Evolutionary conservation across 768 basidiomycete genomes (phyloP).

Genomic region (Mycena capillaripes): DNA sequence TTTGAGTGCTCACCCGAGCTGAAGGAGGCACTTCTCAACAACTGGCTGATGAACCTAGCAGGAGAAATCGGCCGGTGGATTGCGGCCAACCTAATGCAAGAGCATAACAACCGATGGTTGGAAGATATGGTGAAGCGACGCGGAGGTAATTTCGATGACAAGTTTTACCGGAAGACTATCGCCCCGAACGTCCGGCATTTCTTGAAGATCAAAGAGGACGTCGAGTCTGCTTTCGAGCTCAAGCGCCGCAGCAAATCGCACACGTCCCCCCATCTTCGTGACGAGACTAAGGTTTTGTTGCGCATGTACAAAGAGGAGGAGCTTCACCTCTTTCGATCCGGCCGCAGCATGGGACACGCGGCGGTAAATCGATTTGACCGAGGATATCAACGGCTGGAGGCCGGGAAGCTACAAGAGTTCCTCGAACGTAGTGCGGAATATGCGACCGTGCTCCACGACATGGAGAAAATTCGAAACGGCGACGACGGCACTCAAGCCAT

Average conservation of each 20-base stretch:
- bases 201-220: slow-evolving; percentile 38
- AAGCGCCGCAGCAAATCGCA: slow-evolving; percentile 32
- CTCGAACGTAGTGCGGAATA: slow-evolving; percentile 35
- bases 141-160: slow-evolving; percentile 39
- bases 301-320: slow-evolving; percentile 25
- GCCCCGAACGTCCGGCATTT: slow-evolving; percentile 43
- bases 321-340: slow-evolving; percentile 38
- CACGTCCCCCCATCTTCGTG: slow-evolving; percentile 34
- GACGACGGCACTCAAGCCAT: slow-evolving; percentile 14
- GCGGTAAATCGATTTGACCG: slow-evolving; percentile 31
- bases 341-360: slow-evolving; percentile 34
- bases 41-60: slow-evolving; percentile 41
- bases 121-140: slow-evolving; percentile 35
- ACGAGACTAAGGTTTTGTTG: slow-evolving; percentile 28
- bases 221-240: slow-evolving; percentile 36
- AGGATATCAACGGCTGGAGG: slow-evolving; percentile 22
- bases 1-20: slow-evolving; percentile 41
- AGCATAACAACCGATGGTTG: slow-evolving; percentile 42
- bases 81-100: slow-evolving; percentile 39
- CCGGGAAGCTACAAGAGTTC: slow-evolving; percentile 31
- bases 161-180: slow-evolving; percentile 37
- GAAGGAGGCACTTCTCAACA: slow-evolving; percentile 33
- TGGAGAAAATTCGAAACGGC: slow-evolving; percentile 33
- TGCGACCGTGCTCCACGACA: slow-evolving; percentile 31
- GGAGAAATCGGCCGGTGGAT: slow-evolving; percentile 34